Base-by-base conservation (phyloP, 441 rosid genomes). In the Metrosideros polymorpha region DNA sequence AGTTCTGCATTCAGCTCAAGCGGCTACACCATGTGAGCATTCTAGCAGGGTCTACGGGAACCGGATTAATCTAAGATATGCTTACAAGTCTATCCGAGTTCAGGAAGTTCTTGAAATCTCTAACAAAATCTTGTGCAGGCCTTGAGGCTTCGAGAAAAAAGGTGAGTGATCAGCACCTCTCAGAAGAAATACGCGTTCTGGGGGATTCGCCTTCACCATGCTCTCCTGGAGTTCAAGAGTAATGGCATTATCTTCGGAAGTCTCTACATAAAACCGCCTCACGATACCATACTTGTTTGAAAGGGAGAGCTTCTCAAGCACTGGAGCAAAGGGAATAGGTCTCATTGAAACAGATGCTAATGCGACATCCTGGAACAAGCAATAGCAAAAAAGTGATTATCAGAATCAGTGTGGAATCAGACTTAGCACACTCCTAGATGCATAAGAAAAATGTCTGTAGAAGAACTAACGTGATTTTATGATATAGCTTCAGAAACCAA, bases 111-210 rank as follows among this genome's bases (percentile, higher is more conserved):
- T 92, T 27, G 96, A 91, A 45, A 96, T 95, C 92, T 96, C 98
- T 84, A 94, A 92, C 86, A 97, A 84, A 89, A 93, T 51, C 90
- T 93, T 95, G 90, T 97, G 99, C 52, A 97, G 92, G 66, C 96
- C 95, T 90, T 96, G 99, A 89, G 99, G 99, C 92, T 97, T 97
- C 30, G 99, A 97, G 91, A 97, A 97, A 89, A 97, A 97, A 19
- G 99, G 99, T 12, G 99, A 95, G 91, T 97, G 99, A 77, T 97
- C 99, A 6, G 98, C 92, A 12, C 99, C 99, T 92, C 93, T 97
- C 43, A 97, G 86, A 39, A 90, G 93, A 87, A 94, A 95, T 30
- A 95, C 95, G 32, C 92, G 90, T 87, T 96, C 98, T 0, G 99
- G 99, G 19, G 98, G 96, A 83, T 91, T 91, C 22, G 93, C 86